Conservation (phyloP, 176 grass and related monocot species). For the Metroxylon sagu region DNA sequence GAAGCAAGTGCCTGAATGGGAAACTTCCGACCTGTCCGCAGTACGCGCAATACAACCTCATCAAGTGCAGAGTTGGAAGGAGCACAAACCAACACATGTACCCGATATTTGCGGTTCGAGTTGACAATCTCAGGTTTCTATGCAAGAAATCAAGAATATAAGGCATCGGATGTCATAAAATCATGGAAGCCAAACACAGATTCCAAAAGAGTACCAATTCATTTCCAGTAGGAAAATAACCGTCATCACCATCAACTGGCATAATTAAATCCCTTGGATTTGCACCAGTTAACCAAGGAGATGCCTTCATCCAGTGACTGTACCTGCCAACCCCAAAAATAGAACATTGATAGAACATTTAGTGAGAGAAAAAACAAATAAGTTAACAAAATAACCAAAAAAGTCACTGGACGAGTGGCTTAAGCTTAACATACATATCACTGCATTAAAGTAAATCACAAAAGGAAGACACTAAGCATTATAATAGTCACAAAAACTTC, state of each 20-base stretch:
- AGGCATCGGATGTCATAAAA: neutral
- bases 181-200: too few species aligned
- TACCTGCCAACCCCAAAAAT: conserved; percentile 35
- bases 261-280: conserved; percentile 93
- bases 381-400: too few species aligned
- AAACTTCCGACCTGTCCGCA: conserved; percentile 61
- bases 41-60: conserved; percentile 89
- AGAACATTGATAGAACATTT: neutral
- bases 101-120: conserved; percentile 90
- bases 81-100: conserved; percentile 92
- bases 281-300: conserved; percentile 66
- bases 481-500: too few species aligned
- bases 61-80: conserved; percentile 96
- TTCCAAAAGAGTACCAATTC: conserved; percentile 56
- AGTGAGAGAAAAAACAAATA: neutral
- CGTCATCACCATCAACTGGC: conserved; percentile 90
- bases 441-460: too few species aligned
- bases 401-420: too few species aligned
- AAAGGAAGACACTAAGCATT: too few species aligned
- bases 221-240: conserved; percentile 94
- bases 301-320: conserved; percentile 78
- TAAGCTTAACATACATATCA: too few species aligned
- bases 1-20: neutral
- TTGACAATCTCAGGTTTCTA: conserved; percentile 96
- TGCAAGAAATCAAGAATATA: conserved; percentile 7